Percentiles rank a stretch among this genome's conserved stretches.
Conservation (phyloP, 495 filamentous ascomycete genomes). For the Xylaria grammica region DNA sequence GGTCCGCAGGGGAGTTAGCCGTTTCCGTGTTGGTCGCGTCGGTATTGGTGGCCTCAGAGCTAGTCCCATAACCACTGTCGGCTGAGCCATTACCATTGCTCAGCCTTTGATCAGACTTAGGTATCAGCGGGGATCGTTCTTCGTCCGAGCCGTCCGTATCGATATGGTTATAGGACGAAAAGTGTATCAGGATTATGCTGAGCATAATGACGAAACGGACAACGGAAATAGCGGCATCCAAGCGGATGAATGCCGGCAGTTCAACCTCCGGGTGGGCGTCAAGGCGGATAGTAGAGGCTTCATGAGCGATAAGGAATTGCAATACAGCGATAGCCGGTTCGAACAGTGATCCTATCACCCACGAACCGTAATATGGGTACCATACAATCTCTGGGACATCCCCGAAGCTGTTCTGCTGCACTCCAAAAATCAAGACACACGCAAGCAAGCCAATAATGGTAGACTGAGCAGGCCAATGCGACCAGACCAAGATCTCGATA, state of each 20-base stretch:
- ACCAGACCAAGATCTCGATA: slow-evolving; percentile 42
- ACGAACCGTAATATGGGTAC: slow-evolving; percentile 66
- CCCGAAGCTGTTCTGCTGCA: slow-evolving; percentile 56
- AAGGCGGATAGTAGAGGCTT: slow-evolving; percentile 17
- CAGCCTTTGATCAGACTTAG: slow-evolving; percentile 37
- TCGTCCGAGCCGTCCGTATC: slow-evolving; percentile 47
- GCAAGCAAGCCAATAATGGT: slow-evolving; percentile 59
- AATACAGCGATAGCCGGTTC: slow-evolving; percentile 53
- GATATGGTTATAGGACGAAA: slow-evolving; percentile 36
- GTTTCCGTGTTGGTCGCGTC: slow-evolving; percentile 38
- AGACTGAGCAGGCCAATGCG: slow-evolving; percentile 50
- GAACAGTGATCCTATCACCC: slow-evolving; percentile 56
- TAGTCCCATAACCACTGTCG: slow-evolving; percentile 53
- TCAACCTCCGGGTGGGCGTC: slow-evolving; percentile 18
- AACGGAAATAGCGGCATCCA: slow-evolving; percentile 41
- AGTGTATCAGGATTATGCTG: slow-evolving; percentile 38
- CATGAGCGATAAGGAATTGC: slow-evolving; percentile 35
- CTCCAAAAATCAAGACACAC: slow-evolving; percentile 59
- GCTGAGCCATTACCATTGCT: slow-evolving; percentile 32
- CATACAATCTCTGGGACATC: slow-evolving; percentile 58
- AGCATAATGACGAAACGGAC: slow-evolving; percentile 40
- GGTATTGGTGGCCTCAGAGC: slow-evolving; percentile 43
- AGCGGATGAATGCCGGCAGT: slow-evolving; percentile 31
- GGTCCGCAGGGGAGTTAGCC: slow-evolving; percentile 42
- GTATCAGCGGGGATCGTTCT: slow-evolving; percentile 57